Evolutionary conservation across 169 alveolate genomes (phyloP).

Genomic region (Cryptosporidium viatorum): DNA sequence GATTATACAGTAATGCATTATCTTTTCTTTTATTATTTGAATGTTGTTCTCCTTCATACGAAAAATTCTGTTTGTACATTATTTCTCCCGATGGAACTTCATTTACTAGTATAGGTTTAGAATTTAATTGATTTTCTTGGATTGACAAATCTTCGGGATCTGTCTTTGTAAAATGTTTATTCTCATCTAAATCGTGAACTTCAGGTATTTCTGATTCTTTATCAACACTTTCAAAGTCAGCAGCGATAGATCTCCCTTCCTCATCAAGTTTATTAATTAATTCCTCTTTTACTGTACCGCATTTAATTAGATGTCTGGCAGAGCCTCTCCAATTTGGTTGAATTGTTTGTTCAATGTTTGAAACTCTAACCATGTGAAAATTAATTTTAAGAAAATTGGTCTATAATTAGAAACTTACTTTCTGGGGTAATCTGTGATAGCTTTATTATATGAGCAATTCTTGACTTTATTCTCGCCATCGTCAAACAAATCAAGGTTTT

Average conservation of each 20-base stretch:
- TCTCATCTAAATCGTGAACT: background rate
- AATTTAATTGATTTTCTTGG: slow-evolving; percentile 17
- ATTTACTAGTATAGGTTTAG: slow-evolving; percentile 15
- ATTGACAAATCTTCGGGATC: slow-evolving; percentile 62
- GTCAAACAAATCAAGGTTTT: background rate
- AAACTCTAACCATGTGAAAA: background rate
- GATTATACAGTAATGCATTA: background rate
- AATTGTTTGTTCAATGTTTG: background rate
- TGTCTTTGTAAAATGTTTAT: background rate
- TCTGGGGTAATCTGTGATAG: background rate
- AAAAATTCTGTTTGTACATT: slow-evolving; percentile 3
- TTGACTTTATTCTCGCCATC: too few relatives aligned
- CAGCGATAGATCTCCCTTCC: slow-evolving; percentile 40
- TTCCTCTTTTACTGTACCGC: slow-evolving; percentile 7
- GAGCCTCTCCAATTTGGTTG: slow-evolving; percentile 71
- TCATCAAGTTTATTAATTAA: slow-evolving; percentile 27
- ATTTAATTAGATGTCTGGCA: slow-evolving; percentile 22
- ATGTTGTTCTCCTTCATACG: slow-evolving; percentile 37
- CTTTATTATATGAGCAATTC: background rate
- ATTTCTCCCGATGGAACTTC: slow-evolving; percentile 39
- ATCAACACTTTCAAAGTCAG: background rate
- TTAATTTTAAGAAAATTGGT: background rate
- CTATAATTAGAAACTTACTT: slow-evolving; percentile 10
- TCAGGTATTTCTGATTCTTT: background rate
- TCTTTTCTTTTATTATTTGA: background rate